Evolutionary conservation across 2,329 filamentous ascomycete genomes (phyloP), one percentile per base, ranked within the genome.

Genomic region (Ascochyta rabiei): DNA sequence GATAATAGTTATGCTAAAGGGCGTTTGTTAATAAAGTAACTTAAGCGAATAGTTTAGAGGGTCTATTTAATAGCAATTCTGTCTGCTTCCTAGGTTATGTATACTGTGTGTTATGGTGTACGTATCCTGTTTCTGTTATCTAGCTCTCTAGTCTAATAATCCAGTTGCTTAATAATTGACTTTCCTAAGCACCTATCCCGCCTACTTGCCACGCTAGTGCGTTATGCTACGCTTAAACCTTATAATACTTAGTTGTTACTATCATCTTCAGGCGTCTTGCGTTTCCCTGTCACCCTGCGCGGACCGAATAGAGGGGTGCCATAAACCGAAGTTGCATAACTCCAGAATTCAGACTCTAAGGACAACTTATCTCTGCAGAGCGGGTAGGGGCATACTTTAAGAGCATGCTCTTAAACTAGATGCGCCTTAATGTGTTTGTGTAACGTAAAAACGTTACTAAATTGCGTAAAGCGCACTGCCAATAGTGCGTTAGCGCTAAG

Each of bases 381-480:
- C 16, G 23, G 40, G 23, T 30, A 26, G 23, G 30, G 15, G 47
- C 30, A 23, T 37, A 34, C 13, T 21, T 13, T 26, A 16, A 35
- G 38, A 13, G 13, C n/a, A 19, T 19, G 4, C 18, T 35, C n/a
- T 33, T 42, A 16, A 35, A 19, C 13, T 23, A 28, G 23, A 35
- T 43, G 30, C 30, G 42, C n/a, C 39, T 33, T 37, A 26, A 41
- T 15, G 16, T 48, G 24, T 39, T 48, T 16, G 37, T 40, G 35
- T 28, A 39, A 34, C 30, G 15, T 23, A 16, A 48, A 41, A 28
- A 49, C 7, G 47, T 41, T 19, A 18, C n/a, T 21, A n/a, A 21
- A 43, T 26, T 41, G 19, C 28, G 47, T 30, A 19, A 49, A 42
- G 37, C 30, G 47, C 37, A 42, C 38, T 49, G 38, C 47, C 28